Conservation (phyloP, 805 yeast species). For the Starmerella powellii region DNA sequence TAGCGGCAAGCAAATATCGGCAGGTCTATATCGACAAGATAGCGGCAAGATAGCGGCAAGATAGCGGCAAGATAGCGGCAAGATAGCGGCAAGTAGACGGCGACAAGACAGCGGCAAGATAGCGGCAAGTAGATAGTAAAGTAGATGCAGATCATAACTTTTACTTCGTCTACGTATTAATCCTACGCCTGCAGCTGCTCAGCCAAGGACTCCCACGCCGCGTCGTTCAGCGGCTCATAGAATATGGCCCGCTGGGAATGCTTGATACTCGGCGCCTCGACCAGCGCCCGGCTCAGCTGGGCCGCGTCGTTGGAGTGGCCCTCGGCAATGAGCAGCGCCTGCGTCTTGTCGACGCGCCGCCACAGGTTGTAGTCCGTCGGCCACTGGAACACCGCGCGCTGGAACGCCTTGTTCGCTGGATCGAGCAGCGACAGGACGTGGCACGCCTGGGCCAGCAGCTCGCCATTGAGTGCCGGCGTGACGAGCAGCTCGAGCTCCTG, state of each 20-base stretch:
- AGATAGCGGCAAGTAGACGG: too few relatives aligned
- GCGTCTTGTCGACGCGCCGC: conserved; percentile 45
- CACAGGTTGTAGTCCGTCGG: conserved; percentile 62
- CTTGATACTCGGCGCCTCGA: conserved; percentile 37
- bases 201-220: conserved; percentile 7
- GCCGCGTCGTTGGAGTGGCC: conserved; percentile 37
- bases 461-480: conserved; percentile 31
- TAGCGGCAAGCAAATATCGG: too few relatives aligned
- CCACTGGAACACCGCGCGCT: conserved; percentile 57
- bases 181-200: neutral
- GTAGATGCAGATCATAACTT: too few relatives aligned
- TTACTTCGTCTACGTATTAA: too few relatives aligned
- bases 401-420: conserved; percentile 38
- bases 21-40: too few relatives aligned
- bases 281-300: conserved; percentile 42
- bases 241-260: conserved; percentile 58
- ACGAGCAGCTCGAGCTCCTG: conserved; percentile 52
- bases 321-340: conserved; percentile 49
- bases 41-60: too few relatives aligned
- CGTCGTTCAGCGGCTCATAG: conserved; percentile 12
- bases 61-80: too few relatives aligned
- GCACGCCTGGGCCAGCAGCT: conserved; percentile 31
- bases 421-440: conserved; percentile 15
- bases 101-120: too few relatives aligned
- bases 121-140: too few relatives aligned